phyloP scores from a whole-genome alignment of 2,329 filamentous ascomycete genomes.

The Dactylellina haptotyla region DNA sequence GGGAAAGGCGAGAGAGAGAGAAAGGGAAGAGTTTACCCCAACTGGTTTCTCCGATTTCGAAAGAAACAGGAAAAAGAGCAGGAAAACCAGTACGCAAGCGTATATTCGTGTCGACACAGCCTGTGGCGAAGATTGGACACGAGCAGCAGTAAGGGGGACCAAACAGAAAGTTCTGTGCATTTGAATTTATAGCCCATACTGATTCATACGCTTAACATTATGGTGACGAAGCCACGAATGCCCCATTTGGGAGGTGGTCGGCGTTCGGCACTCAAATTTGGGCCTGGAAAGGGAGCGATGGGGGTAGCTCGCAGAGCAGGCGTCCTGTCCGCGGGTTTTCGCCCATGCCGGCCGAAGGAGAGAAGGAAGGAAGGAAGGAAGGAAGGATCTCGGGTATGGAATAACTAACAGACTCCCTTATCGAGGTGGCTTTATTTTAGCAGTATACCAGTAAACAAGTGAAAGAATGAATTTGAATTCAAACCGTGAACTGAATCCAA shows the following conservation, averaged over 20 bases:
- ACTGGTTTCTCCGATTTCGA: slow-evolving; percentile 25
- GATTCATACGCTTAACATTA: background rate
- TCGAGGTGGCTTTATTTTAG: no score
- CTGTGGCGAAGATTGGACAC: background rate
- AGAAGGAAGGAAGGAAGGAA: background rate
- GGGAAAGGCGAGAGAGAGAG: background rate
- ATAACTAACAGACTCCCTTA: no score
- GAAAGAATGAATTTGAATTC: no score
- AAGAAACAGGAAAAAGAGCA: background rate
- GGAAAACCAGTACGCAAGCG: background rate
- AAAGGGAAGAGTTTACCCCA: background rate
- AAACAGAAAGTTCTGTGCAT: no score
- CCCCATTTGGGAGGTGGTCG: background rate
- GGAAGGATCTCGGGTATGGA: background rate
- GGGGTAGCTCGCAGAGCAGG: no score
- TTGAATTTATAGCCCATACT: slow-evolving; percentile 3
- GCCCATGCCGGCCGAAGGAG: background rate
- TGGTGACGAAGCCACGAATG: background rate
- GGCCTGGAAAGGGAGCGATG: no score
- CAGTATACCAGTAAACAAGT: no score
- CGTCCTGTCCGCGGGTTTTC: slow-evolving; percentile 17
- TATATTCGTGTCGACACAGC: background rate
- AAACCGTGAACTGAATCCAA: no score
- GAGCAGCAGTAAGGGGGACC: no score
- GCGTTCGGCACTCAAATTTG: slow-evolving; percentile 16